A percentile compares a stretch with the other conserved stretches of the same genome.
Evolutionary conservation across 2,329 filamentous ascomycete genomes (phyloP).

Genomic region (Rutstroemia sydowiana): DNA sequence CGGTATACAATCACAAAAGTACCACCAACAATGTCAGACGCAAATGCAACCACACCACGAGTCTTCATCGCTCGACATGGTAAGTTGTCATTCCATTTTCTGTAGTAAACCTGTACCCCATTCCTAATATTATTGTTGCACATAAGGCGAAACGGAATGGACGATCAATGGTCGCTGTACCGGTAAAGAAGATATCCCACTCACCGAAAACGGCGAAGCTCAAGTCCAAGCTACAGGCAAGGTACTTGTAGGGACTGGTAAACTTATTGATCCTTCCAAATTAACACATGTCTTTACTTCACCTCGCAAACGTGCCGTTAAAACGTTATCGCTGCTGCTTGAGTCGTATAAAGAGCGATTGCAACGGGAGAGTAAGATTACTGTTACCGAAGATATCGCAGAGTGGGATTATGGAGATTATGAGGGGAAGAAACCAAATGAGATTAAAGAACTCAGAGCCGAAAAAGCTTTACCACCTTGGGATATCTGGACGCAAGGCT

Average conservation of each 20-base stretch:
- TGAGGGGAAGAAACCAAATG: constrained; percentile 35
- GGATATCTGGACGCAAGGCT: too few relatives aligned
- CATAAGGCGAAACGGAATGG: too few relatives aligned
- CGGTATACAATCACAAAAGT: background rate
- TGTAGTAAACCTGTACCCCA: too few relatives aligned
- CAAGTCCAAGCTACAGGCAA: too few relatives aligned
- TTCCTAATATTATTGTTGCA: too few relatives aligned
- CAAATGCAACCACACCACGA: constrained; percentile 26
- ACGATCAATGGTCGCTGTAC: too few relatives aligned
- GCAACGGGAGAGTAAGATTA: constrained; percentile 26
- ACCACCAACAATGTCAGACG: constrained; percentile 29
- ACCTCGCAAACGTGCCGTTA: constrained; percentile 35
- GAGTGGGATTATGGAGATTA: constrained; percentile 44
- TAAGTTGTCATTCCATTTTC: constrained; percentile 15
- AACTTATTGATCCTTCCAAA: constrained; percentile 37
- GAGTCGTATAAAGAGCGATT: constrained; percentile 15
- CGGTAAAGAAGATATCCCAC: too few relatives aligned
- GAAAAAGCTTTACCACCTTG: too few relatives aligned
- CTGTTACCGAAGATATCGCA: constrained; percentile 38
- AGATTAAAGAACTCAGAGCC: constrained; percentile 33
- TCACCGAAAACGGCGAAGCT: too few relatives aligned
- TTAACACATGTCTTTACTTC: constrained; percentile 36
- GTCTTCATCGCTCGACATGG: constrained; percentile 19
- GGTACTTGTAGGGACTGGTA: constrained; percentile 23
- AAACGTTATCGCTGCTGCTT: constrained; percentile 36